A percentile compares a stretch with the other conserved stretches of the same genome.
Evolutionary conservation across 192 early-diverging fungal genomes (phyloP).

Genomic region (Phycomyces blakesleeanus): DNA sequence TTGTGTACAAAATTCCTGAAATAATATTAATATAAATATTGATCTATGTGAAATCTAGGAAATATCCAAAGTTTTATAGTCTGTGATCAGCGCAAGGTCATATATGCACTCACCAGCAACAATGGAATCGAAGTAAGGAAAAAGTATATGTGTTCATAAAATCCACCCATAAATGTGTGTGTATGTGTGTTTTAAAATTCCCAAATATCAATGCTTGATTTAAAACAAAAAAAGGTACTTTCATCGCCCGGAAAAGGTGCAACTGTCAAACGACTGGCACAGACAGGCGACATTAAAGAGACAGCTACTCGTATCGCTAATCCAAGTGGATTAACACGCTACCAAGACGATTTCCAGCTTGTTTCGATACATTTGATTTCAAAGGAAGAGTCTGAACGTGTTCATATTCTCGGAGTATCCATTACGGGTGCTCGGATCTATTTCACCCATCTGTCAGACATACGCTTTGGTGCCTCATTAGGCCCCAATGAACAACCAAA

Average conservation of each 20-base stretch:
- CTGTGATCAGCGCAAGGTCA: constrained; percentile 64
- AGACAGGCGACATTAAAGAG: constrained; percentile 45
- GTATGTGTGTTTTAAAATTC: background rate
- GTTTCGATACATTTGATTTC: constrained; percentile 77
- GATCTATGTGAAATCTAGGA: no score
- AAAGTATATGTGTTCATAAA: background rate
- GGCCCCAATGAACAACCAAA: constrained; percentile 39
- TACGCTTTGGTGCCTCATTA: background rate
- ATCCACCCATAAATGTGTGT: no score
- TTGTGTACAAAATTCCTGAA: no score
- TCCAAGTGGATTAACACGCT: constrained; percentile 41
- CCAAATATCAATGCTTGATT: background rate
- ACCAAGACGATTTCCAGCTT: constrained; percentile 56
- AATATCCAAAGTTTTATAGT: constrained; percentile 44
- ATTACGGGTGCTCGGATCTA: constrained; percentile 73
- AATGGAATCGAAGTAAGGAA: constrained; percentile 64
- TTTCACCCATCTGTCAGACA: constrained; percentile 52
- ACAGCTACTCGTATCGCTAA: constrained; percentile 42
- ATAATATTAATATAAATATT: no score
- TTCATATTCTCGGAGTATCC: constrained; percentile 76
- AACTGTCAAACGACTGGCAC: constrained; percentile 51
- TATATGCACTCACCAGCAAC: constrained; percentile 69
- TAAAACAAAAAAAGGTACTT: constrained; percentile 24
- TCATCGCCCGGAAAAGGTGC: constrained; percentile 43
- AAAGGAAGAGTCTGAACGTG: constrained; percentile 57